A percentile compares a stretch with the other conserved stretches of the same genome.
Conservation (phyloP, 371 early-diverging fungal genomes). For the Spiromyces aspiralis region DNA sequence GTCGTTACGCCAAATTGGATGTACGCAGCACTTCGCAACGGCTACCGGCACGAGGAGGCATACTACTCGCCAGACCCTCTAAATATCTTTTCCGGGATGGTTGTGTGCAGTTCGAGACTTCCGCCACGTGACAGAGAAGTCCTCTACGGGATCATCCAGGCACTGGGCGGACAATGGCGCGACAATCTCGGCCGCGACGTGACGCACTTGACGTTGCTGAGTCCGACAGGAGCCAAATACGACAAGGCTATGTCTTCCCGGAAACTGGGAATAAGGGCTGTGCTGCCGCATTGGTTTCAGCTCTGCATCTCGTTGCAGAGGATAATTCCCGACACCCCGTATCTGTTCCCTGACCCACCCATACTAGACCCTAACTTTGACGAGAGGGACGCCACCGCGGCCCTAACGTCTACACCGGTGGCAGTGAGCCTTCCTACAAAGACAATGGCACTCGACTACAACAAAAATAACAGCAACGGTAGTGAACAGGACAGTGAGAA, state of each 20-base stretch:
- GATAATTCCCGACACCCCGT: conserved; percentile 31
- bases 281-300: conserved; percentile 68
- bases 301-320: conserved; percentile 43
- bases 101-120: conserved; percentile 24
- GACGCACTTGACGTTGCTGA: conserved; percentile 30
- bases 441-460: no score
- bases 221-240: conserved; percentile 27
- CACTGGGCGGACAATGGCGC: conserved; percentile 25
- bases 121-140: conserved; percentile 24
- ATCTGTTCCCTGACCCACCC: conserved; percentile 34
- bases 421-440: not conserved
- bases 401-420: not conserved
- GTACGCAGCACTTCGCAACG: conserved; percentile 9
- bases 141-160: conserved; percentile 26
- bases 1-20: conserved; percentile 23
- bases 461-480: not conserved
- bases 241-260: conserved; percentile 27
- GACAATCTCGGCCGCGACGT: conserved; percentile 26
- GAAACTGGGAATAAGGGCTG: conserved; percentile 33
- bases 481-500: conserved; percentile 7
- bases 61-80: conserved; percentile 13
- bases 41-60: conserved; percentile 16
- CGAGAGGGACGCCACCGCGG: not conserved
- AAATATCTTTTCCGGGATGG: conserved; percentile 26
- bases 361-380: conserved; percentile 8